A percentile compares a stretch with the other conserved stretches of the same genome.
Evolutionary conservation across 192 early-diverging fungal species (phyloP).

Genomic region (Chytriomyces confervae): DNA sequence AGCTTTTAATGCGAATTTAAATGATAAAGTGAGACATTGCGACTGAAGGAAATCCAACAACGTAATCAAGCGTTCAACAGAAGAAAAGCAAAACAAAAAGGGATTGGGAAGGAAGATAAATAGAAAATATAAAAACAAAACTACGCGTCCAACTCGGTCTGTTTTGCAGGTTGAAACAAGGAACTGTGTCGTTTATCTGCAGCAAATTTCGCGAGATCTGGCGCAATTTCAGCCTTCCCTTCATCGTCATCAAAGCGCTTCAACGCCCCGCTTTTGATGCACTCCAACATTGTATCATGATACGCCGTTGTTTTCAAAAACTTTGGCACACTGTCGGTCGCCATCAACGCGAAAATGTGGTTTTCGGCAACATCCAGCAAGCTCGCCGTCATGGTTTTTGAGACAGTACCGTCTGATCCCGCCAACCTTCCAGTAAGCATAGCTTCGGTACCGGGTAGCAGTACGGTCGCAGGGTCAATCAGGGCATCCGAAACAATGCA

Average conservation of each 20-base stretch:
- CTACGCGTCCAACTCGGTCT: too few relatives aligned
- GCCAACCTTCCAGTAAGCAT: conserved; percentile 25
- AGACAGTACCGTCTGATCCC: not conserved
- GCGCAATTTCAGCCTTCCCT: not conserved
- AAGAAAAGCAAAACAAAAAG: too few relatives aligned
- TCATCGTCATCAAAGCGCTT: conserved; percentile 17
- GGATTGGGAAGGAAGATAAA: too few relatives aligned
- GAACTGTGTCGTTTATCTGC: too few relatives aligned
- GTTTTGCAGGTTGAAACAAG: too few relatives aligned
- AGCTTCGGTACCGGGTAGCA: conserved; percentile 34
- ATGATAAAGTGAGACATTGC: too few relatives aligned
- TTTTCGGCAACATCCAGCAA: conserved; percentile 70
- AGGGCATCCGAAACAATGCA: not conserved
- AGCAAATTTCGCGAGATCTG: too few relatives aligned
- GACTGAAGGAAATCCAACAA: too few relatives aligned
- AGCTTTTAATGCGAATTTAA: too few relatives aligned
- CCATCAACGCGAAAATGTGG: conserved; percentile 76
- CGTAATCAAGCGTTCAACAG: too few relatives aligned
- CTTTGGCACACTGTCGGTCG: conserved; percentile 77
- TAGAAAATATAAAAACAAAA: too few relatives aligned
- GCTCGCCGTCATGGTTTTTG: conserved; percentile 30
- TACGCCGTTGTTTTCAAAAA: conserved; percentile 62
- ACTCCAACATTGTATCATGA: conserved; percentile 23
- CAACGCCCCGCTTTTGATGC: conserved; percentile 16
- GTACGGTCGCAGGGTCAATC: conserved; percentile 11